Evolutionary conservation across 1,139 yeast genomes (phyloP), one percentile per base, ranked within the genome.

Genomic region (Arxiozyma telluris): DNA sequence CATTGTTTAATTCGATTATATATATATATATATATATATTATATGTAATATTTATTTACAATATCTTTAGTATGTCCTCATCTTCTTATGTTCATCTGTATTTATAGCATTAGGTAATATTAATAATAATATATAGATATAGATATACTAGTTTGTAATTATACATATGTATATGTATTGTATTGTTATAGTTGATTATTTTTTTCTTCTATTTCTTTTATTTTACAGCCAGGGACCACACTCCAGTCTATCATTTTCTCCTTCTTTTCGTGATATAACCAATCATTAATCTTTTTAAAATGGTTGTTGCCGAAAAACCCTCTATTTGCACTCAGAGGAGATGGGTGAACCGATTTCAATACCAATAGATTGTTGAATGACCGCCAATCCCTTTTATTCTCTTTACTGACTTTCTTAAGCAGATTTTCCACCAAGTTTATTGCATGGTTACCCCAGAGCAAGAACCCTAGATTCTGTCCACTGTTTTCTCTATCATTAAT

Each of bases 381-480:
- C 3, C 50, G 39, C 54, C 54, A 52, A 21, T 39, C 34, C 17
- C 38, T 53, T 9, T 51, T 41, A 25, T 38, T 39, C 23, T 50
- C 45, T 30, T 52, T 43, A 50, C 50, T 47, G 41, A 61, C 21
- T 67, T 57, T 53, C 70, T 73, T 34, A 72, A 77, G 17, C 59
- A 65, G 51, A 68, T 72, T 73, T 47, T 75, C 76, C 1, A 89
- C 77, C 43, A 95, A 73, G 57, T 81, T 84, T 53, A 84, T 90
- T 0, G 98, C 98, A 1, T 97, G 96, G 9, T 81, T 73, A 0
- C 99, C 99, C 99, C 99, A 94, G 0, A 96, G 87, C 74, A 93
- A 73, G 38, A 93, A 78, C 4, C 85, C 94, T 45, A 90, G 76
- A 6, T 91, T 91, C 46, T 70, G 59, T 1, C 65, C 64, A 2